Evolutionary conservation across 2,329 filamentous ascomycete genomes (phyloP).

Genomic region (Chaetothyriales sp.): DNA sequence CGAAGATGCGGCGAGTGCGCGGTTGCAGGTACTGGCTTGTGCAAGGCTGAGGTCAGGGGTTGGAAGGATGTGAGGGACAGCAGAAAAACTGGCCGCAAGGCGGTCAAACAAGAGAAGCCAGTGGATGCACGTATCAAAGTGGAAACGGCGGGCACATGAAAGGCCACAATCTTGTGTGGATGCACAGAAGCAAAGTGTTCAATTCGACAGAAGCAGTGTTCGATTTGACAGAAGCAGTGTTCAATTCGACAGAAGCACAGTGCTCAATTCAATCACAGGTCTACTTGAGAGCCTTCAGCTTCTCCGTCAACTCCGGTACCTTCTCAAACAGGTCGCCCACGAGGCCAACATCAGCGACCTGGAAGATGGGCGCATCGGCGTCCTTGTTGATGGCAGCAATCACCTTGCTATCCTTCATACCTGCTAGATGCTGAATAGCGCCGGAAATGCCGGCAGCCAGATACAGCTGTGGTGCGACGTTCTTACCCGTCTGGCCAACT

Average conservation of each 20-base stretch:
- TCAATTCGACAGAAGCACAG: background rate
- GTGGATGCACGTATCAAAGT: background rate
- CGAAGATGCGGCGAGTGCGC: conserved; percentile 74
- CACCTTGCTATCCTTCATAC: conserved; percentile 99
- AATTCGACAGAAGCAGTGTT: background rate
- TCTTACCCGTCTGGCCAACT: conserved; percentile 97
- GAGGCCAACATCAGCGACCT: conserved; percentile 87
- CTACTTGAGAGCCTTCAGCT: conserved; percentile 48
- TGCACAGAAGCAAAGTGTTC: background rate
- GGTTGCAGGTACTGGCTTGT: conserved; percentile 59
- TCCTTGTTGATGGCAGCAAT: conserved; percentile 99
- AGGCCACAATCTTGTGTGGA: background rate
- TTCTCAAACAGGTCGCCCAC: conserved; percentile 93
- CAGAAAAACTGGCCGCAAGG: background rate
- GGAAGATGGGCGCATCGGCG: conserved; percentile 90
- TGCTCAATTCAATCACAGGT: background rate
- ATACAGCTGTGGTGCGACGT: conserved; percentile 90
- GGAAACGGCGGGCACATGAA: background rate
- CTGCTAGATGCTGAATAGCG: conserved; percentile 92
- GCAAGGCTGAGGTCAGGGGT: conserved; percentile 52
- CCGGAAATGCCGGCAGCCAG: conserved; percentile 91
- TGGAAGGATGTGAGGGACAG: conserved; percentile 32
- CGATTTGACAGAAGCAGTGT: background rate
- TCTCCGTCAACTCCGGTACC: conserved; percentile 90
- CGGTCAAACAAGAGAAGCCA: background rate